These are phyloP conservation scores for Neurospora sp. DNA, from an alignment of 495 filamentous ascomycete species.

Conservation along the genomic window DNA sequence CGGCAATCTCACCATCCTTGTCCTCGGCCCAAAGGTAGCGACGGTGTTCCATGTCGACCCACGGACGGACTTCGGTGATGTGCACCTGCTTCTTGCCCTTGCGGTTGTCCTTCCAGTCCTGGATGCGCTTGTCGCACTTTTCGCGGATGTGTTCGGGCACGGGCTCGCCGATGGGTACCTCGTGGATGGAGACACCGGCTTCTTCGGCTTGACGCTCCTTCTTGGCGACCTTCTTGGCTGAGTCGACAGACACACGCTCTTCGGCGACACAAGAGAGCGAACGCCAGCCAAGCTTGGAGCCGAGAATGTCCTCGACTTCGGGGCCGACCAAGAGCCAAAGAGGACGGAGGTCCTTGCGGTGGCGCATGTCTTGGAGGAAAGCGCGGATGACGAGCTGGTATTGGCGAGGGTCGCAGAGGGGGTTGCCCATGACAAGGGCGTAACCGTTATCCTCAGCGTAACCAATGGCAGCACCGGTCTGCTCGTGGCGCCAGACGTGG, in stretches of 20 bases:
- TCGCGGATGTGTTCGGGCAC: slow-evolving; percentile 51
- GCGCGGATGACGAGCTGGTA: slow-evolving; percentile 57
- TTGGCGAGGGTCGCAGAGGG: slow-evolving; percentile 64
- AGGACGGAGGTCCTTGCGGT: slow-evolving; percentile 59
- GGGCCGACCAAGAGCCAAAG: slow-evolving; percentile 69
- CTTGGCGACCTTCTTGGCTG: slow-evolving; percentile 52
- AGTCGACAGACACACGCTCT: slow-evolving; percentile 64
- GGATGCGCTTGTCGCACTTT: slow-evolving; percentile 58
- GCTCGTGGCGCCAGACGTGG: slow-evolving; percentile 67
- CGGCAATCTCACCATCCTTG: slow-evolving; percentile 54
- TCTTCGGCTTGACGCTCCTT: slow-evolving; percentile 62
- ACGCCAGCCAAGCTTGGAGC: slow-evolving; percentile 68
- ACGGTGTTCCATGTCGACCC: slow-evolving; percentile 66
- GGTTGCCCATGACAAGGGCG: slow-evolving; percentile 71
- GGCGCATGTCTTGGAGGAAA: slow-evolving; percentile 64
- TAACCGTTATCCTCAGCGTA: slow-evolving; percentile 64
- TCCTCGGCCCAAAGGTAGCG: slow-evolving; percentile 71
- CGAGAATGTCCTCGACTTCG: slow-evolving; percentile 62
- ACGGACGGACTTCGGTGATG: slow-evolving; percentile 73
- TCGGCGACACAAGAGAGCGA: slow-evolving; percentile 77
- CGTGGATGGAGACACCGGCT: slow-evolving; percentile 64
- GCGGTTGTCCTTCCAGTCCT: slow-evolving; percentile 67
- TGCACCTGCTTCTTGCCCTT: slow-evolving; percentile 73
- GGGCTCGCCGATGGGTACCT: slow-evolving; percentile 49
- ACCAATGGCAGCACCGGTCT: slow-evolving; percentile 68